Evolutionary conservation across 1,284 basidiomycete genomes (phyloP), one percentile per base, ranked within the genome.

Genomic region (Heliocybe sulcata): DNA sequence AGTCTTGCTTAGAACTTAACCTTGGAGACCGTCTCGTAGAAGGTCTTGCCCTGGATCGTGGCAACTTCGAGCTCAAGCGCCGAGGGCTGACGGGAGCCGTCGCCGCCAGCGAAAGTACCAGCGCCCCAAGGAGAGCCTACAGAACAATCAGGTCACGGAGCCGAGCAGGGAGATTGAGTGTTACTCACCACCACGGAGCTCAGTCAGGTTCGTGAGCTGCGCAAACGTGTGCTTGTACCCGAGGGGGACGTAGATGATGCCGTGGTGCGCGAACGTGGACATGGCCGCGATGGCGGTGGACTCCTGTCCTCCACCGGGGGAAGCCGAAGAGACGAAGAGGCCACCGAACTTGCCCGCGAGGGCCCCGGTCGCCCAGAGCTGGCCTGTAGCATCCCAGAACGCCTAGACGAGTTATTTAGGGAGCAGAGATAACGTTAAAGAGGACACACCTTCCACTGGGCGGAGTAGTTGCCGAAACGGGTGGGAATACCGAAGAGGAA

Each of bases 311-410:
- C 88, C 87, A 52, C 86, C 87, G 29, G 75, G 79, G 42, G 74
- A 72, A 20, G 77, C 82, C 1, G 85, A 85, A 25, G 81, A 85
- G 54, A 88, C 78, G 70, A 92, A 91, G 54, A 85, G 70, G 53
- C 81, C 77, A 4, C 79, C 92, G 70, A 87, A 90, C 75, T 97
- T 98, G 64, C 90, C 92, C 52, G 79, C 70, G 52, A 96, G 81
- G 0, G 75, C 80, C 54, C 90, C 90, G 10, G 65, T 59, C 12
- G 74, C 78, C 94, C 94, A 98, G 45, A 90, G 77, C 2, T 67
- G 71, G 60, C 92, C 92, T 11, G 92, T 94, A 3, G 77, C 69
- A 67, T 97, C 94, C 84, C 82, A 88, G 77, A 90, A 89, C 1
- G 80, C 73, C 86, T 91, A 63, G n/a, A n/a, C n/a, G n/a, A n/a